Percentiles rank a stretch among this genome's conserved stretches.
These are phyloP conservation scores for Bathelium albidoporum DNA, from an alignment of 495 filamentous ascomycete genomes.

Conservation along the genomic window DNA sequence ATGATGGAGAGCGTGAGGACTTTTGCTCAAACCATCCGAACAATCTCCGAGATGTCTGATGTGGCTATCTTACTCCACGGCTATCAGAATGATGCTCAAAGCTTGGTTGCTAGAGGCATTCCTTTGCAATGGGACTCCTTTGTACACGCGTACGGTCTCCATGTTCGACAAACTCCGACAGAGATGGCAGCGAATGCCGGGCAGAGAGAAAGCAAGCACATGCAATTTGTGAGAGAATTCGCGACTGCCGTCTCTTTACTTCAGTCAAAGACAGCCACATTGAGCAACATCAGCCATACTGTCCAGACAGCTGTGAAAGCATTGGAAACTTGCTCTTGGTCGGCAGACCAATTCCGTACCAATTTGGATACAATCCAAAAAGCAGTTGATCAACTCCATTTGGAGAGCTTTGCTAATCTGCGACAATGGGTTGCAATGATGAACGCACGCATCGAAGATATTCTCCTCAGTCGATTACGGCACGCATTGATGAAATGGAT, in stretches of 20 bases:
- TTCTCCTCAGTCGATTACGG: slow-evolving; percentile 64
- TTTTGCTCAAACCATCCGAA: slow-evolving; percentile 71
- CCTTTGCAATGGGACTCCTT: slow-evolving; percentile 94
- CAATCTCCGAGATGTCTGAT: slow-evolving; percentile 71
- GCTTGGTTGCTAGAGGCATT: slow-evolving; percentile 71
- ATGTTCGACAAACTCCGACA: slow-evolving; percentile 56
- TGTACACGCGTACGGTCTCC: slow-evolving; percentile 88
- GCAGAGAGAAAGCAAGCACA: slow-evolving; percentile 77
- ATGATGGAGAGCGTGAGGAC: slow-evolving; percentile 95
- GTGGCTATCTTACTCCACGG: slow-evolving; percentile 79
- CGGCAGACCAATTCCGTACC: slow-evolving; percentile 59
- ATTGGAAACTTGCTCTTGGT: slow-evolving; percentile 77
- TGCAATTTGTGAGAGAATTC: slow-evolving; percentile 92
- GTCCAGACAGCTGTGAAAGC: slow-evolving; percentile 74
- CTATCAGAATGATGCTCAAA: slow-evolving; percentile 78
- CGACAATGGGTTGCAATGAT: slow-evolving; percentile 75
- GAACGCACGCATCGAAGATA: slow-evolving; percentile 70
- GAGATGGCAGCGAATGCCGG: slow-evolving; percentile 27
- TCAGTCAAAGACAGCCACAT: slow-evolving; percentile 69
- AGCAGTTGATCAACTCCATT: slow-evolving; percentile 85
- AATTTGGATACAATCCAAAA: slow-evolving; percentile 77
- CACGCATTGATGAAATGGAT: slow-evolving; percentile 80
- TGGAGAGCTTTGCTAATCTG: slow-evolving; percentile 91
- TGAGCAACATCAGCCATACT: slow-evolving; percentile 68
- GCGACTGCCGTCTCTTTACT: slow-evolving; percentile 71